phyloP scores from a whole-genome alignment of 192 early-diverging fungal genomes.

The Jimgerdemannia lactiflua region DNA sequence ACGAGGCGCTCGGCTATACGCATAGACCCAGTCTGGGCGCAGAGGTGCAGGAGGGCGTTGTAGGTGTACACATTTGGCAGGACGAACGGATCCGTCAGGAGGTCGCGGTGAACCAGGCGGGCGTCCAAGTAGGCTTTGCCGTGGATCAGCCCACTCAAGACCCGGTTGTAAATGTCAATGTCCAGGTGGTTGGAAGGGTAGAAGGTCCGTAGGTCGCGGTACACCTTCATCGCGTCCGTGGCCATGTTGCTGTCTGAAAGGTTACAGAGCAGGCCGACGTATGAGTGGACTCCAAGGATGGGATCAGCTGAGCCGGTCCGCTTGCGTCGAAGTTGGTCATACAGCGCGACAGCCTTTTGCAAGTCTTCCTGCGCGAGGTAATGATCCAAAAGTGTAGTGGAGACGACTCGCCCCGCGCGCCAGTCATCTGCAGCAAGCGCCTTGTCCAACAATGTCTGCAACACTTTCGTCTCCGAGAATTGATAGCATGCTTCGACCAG shows the following conservation, averaged over 20 bases:
- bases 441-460: neutral
- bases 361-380: neutral
- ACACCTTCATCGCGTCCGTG: neutral
- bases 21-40: slow-evolving; percentile 15
- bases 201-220: neutral
- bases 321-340: neutral
- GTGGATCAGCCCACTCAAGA: neutral
- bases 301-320: neutral
- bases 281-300: slow-evolving; percentile 3
- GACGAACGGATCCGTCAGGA: neutral
- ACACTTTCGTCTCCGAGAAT: neutral
- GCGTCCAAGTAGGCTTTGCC: slow-evolving; percentile 2
- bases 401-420: neutral
- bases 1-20: slow-evolving; percentile 3
- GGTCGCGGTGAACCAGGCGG: neutral
- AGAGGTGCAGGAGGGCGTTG: slow-evolving; percentile 1
- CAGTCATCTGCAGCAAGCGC: neutral
- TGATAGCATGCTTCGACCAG: neutral
- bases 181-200: neutral
- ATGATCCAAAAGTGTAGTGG: neutral
- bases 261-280: slow-evolving; percentile 5
- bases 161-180: neutral
- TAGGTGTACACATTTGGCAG: neutral
- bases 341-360: neutral
- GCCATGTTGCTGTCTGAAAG: neutral